Base-by-base conservation (phyloP, 2,329 filamentous ascomycete species). In the Aureobasidium mangrovei region DNA sequence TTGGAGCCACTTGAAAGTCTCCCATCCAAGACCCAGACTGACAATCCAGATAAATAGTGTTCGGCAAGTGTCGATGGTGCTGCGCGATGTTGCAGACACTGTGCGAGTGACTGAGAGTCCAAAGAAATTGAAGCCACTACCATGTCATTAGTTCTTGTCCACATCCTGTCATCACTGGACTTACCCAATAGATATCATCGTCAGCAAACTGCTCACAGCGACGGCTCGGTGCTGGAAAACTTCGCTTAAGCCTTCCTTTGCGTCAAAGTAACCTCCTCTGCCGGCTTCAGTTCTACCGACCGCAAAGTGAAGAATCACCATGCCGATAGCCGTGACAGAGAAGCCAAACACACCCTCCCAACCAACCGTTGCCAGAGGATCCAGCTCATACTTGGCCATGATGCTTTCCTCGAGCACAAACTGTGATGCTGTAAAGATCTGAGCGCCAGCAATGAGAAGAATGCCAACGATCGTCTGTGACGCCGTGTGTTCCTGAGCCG, bases 31-130 rank as follows among this genome's bases (percentile, higher is more conserved):
- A 3, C 86, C 88, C 4, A 98, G 80, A 18, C 89, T 95, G 10
- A 95, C 88, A 29, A 98, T 79, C 93, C 93, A 98, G 71, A 98
- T 97, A 73, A 98, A 97, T 1, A 98, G 80, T 0, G 93, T 98
- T 39, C 91, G 84, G 76, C 91, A 97, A 1, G 93, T 98, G 70
- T 98, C 93, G 63, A 98, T 97, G 32, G 91, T 97, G 32, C 89
- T 95, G 58, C 93, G 83, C 1, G 91, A 89, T 0, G 93, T 98
- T 8, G 93, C 93, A 59, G 87, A 94, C 61, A 98, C 89, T 58
- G 74, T 84, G 57, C 88, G 83, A 0, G 93, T 98, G 7, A 98
- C 91, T 0, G 88, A 93, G 7, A 98, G 80, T 6, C 93, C 93
- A 70, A 98, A 98, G 76, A 95, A 98, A 74, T 98, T 98, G 80